Evolutionary conservation across 306 rosid species (phyloP), one percentile per base, ranked within the genome.

Genomic region (Astragalus glycyphyllos): DNA sequence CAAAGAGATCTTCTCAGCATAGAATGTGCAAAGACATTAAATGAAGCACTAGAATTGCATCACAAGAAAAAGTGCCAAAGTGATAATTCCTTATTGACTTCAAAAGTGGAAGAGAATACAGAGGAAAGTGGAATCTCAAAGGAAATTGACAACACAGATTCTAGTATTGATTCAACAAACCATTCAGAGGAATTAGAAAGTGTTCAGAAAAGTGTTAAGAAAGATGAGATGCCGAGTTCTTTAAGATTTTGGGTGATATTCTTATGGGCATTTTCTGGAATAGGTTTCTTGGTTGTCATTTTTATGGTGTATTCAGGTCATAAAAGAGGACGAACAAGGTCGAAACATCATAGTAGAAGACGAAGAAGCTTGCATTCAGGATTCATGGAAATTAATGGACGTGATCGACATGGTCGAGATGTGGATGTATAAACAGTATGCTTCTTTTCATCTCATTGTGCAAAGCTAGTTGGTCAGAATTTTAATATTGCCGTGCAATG

Each of bases 1-100:
- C 88, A 71, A 64, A 82, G 84, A 35, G 90, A 94, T 71, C 75
- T 91, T 48, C 99, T 94, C 63, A 94, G 96, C 86, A 85, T 94
- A 50, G 99, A 94, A 75, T 94, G 97, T 59, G 72, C 40, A 3
- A 89, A 71, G 80, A 89, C 95, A 5, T 76, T 94, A 41, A 94
- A 94, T 26, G 90, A 87, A 65, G 99, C 95, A n/a, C 76, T 94
- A 26, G 73, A 47, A 61, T 82, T 87, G 49, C 96, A 94, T 64
- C 99, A 94, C 41, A 58, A 74, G 78, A 84, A 80, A 64, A 86
- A 58, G 58, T 94, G 99, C 77, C 49, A 68, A 6, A 77, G 73
- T 74, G 85, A 83, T n/a, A 71, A 66, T 79, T 79, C 86, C 11
- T 54, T 75, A 6, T 65, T 89, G 68, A 50, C 65, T 63, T 66